A percentile compares a stretch with the other conserved stretches of the same genome.
These are phyloP conservation scores for Phoma sp. DNA, from an alignment of 2,329 filamentous ascomycete genomes.

Conservation along the genomic window DNA sequence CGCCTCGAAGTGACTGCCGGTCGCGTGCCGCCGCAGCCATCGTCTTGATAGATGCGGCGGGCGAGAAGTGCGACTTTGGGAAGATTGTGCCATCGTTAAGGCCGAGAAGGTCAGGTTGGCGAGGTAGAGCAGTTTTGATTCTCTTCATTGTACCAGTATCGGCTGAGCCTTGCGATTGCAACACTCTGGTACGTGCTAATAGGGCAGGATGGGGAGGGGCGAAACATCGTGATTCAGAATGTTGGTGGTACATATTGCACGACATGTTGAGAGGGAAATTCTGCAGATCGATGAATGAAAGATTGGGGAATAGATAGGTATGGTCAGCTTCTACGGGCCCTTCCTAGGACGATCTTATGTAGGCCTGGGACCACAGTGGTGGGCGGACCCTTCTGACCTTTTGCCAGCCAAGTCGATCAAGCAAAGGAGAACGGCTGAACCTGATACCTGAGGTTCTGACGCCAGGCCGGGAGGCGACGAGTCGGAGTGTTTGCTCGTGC, in stretches of 20 bases:
- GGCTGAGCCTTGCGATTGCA: constrained; percentile 11
- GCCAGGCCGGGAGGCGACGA: not conserved
- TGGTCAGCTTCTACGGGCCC: not conserved
- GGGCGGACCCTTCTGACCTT: not conserved
- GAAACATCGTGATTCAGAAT: constrained; percentile 26
- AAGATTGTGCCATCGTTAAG: constrained; percentile 36
- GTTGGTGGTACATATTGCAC: constrained; percentile 18
- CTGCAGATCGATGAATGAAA: too few relatives aligned
- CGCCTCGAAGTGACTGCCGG: constrained; percentile 24
- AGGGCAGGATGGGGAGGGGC: constrained; percentile 28
- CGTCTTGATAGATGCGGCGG: constrained; percentile 20
- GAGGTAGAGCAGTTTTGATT: not conserved
- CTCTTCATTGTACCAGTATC: not conserved
- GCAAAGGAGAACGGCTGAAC: not conserved
- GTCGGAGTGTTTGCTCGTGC: not conserved
- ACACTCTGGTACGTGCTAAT: constrained; percentile 15
- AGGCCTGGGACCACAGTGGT: not conserved
- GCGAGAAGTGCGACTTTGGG: constrained; percentile 22
- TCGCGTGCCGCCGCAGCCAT: constrained; percentile 28
- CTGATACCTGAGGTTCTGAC: not conserved
- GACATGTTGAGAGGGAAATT: too few relatives aligned
- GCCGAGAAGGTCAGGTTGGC: constrained; percentile 18
- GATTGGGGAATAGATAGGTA: too few relatives aligned
- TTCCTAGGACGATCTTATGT: not conserved
- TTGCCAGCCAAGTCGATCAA: not conserved